phyloP scores from a whole-genome alignment of 345 rosid genomes.

The Brassica cretica region DNA sequence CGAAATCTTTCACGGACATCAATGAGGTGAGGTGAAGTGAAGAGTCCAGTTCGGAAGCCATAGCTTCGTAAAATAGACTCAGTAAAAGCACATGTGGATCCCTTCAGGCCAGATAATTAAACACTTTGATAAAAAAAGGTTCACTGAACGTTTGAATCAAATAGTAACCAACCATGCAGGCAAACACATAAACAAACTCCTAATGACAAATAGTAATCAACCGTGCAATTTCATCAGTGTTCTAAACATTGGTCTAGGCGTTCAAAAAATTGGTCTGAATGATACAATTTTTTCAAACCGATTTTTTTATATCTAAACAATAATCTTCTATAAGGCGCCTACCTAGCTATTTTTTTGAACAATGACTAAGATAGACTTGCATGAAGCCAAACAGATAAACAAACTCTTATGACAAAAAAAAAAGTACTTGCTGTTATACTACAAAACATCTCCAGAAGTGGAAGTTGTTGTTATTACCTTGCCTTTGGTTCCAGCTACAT shows the following conservation, averaged over 20 bases:
- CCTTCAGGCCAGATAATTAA: slow-evolving; percentile 47
- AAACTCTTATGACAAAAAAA: neutral
- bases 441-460: neutral
- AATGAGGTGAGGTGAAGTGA: slow-evolving; percentile 95
- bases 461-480: slow-evolving; percentile 52
- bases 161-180: neutral
- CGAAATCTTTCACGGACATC: slow-evolving; percentile 94
- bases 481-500: slow-evolving; percentile 98
- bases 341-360: too few species aligned
- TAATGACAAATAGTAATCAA: too few species aligned
- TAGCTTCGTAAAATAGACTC: slow-evolving; percentile 85
- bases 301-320: too few species aligned
- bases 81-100: slow-evolving; percentile 89
- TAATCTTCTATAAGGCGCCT: too few species aligned
- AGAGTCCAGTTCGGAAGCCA: slow-evolving; percentile 92
- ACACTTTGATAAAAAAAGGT: neutral
- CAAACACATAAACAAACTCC: too few species aligned
- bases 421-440: neutral
- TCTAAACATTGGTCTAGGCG: too few species aligned
- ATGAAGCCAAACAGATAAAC: neutral
- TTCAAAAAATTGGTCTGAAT: too few species aligned
- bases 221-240: too few species aligned
- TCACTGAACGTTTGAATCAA: neutral
- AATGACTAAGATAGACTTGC: slow-evolving; percentile 1
- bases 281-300: too few species aligned